Conservation (phyloP, 2,329 filamentous ascomycete genomes). For the Botrytis pseudocinerea region DNA sequence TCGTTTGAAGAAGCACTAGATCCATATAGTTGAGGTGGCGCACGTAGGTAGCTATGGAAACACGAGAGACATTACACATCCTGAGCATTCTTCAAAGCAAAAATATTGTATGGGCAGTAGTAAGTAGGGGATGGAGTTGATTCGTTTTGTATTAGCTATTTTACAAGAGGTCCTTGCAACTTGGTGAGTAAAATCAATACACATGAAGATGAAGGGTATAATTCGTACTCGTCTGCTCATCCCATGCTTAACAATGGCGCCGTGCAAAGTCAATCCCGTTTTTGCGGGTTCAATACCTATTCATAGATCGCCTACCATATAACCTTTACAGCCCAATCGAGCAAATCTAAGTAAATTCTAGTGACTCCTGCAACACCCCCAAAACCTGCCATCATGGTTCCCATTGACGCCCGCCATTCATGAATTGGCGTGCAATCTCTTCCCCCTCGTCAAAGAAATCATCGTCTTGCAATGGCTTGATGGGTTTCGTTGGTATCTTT, state of each 20-base stretch:
- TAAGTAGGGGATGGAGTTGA: not conserved
- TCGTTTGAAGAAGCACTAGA: not conserved
- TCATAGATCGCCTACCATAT: conserved; percentile 11
- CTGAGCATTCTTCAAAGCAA: not conserved
- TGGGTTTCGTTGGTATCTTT: conserved; percentile 11
- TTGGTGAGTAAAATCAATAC: conserved; percentile 3
- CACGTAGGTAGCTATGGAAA: not conserved
- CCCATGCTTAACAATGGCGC: conserved; percentile 5
- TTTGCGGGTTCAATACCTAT: not conserved
- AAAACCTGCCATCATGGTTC: not conserved
- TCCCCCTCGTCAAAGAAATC: conserved; percentile 3
- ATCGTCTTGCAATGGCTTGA: not conserved
- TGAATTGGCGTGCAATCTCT: not conserved
- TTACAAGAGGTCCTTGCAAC: conserved; percentile 8
- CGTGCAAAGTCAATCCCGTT: not conserved
- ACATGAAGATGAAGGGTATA: conserved; percentile 16
- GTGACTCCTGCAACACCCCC: conserved; percentile 7
- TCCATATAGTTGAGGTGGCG: not conserved
- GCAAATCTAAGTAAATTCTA: conserved; percentile 7
- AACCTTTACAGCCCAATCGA: conserved; percentile 6
- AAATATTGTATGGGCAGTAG: not conserved
- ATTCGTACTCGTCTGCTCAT: not conserved
- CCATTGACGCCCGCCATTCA: not conserved
- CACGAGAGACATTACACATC: not conserved
- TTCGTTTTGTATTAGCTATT: not conserved